Evolutionary conservation across 129 eudicot genomes (phyloP), one percentile per base, ranked within the genome.

Genomic region (Smallanthus sonchifolius): DNA sequence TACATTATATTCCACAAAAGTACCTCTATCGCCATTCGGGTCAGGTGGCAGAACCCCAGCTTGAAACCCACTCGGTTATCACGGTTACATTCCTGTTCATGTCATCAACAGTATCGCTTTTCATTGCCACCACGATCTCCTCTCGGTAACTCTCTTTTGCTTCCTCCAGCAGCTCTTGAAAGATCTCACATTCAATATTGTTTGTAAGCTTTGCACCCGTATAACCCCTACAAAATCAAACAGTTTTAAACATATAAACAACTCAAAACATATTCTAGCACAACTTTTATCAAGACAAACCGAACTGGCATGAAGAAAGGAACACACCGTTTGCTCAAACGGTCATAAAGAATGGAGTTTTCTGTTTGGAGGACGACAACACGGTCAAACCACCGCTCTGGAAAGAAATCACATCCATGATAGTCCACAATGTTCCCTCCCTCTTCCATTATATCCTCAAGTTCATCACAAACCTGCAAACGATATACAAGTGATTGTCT

Each of bases 401-500:
- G 99, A 63, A 95, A 95, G 73, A 91, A 95, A 77, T 95, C 99
- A 10, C 97, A 91, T 35, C 99, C 97, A 66, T 95, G 99, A 74
- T 95, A 83, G 79, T 95, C 99, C 76, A 95, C 94, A 43, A 95
- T 95, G 86, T 80, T 86, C 73, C 99, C 97, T 49, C 99, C 97
- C 66, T 77, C 86, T 80, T 85, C 96, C 97, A 95, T 95, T 77
- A 87, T 76, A 48, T 91, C 96, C 75, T 95, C 99, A 55, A 95
- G 96, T 79, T 95, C 99, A 75, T 95, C 99, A 82, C 96, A 95
- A 39, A 94, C 97, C 99, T 94, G 80, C 72, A 59, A 65, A 40
- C 5, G 38, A 45, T 28, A 24, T 8, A 68, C 48, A 20, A 30
- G 28, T 49, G 14, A 40, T 7, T 10, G 9, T 3, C 8, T 11